Conservation (phyloP, 306 rosid species). For the Sphenostylis stenocarpa region DNA sequence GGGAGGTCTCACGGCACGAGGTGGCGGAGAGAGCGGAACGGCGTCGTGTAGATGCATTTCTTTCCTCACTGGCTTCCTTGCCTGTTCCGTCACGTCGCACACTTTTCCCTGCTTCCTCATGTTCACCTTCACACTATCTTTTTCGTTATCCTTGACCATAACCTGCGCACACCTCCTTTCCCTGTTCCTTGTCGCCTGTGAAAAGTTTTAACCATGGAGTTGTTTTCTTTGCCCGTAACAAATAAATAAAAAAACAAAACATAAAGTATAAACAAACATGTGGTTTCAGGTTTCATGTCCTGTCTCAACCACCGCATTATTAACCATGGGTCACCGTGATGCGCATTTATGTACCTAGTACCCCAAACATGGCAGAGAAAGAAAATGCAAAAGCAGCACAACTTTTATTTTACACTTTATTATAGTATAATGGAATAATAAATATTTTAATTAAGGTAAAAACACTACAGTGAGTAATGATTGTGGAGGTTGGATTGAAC, state of each 20-base stretch:
- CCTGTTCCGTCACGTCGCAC: conserved; percentile 61
- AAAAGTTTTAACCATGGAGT: background rate
- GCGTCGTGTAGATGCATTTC: conserved; percentile 16
- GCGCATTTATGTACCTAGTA: background rate
- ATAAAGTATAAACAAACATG: background rate
- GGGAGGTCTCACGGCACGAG: conserved; percentile 22
- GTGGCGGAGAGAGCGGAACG: conserved; percentile 40
- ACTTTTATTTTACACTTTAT: too few relatives aligned
- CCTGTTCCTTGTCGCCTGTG: conserved; percentile 41
- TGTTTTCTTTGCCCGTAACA: background rate
- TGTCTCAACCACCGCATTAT: conserved; percentile 19
- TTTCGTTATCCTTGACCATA: conserved; percentile 20
- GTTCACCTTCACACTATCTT: background rate
- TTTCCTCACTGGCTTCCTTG: conserved; percentile 32
- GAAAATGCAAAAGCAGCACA: background rate
- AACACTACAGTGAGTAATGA: background rate
- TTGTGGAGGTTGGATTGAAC: background rate
- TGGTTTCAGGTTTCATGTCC: conserved; percentile 8
- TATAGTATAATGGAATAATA: too few relatives aligned
- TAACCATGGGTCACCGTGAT: too few relatives aligned
- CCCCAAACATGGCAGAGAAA: background rate
- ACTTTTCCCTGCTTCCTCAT: conserved; percentile 50
- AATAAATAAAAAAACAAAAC: too few relatives aligned
- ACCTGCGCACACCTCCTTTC: conserved; percentile 44
- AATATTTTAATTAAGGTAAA: background rate